Base-by-base conservation (phyloP, 108 stramenopile species). In the Chaetoceros tenuissimus region DNA sequence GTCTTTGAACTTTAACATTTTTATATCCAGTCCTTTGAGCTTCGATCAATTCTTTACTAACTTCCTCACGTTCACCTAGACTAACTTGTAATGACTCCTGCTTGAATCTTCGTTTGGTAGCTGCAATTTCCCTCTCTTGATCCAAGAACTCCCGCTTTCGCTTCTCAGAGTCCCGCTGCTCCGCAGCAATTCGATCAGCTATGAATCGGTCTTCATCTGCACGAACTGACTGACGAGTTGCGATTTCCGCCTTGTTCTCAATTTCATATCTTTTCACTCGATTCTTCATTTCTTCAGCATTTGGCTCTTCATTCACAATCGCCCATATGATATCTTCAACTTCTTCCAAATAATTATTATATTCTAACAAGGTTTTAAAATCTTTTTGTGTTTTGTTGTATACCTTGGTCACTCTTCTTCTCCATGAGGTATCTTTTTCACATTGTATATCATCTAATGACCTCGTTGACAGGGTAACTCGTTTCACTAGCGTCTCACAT, bases 311-410 rank as follows among this genome's bases (percentile, higher is more conserved):
- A 60, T 92, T 87, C 46, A 92, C 89, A 65, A 92, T 92, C 27
- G 72, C 68, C 53, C 73, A 92, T 26, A 92, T 85, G 46, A 85
- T 85, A 62, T 85, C 84, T 47, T 92, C 89, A 21, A 87, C 86
- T 72, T 87, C 84, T 74, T 92, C 89, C 40, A 92, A 69, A 63
- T 92, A 92, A 69, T 92, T 83, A 64, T 92, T 92, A 76, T 84
- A 92, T 70, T 92, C 85, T 24, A 85, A 53, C 3, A 92, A 67
- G 3, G 69, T 69, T 18, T 78, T 53, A 59, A 92, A 92, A 63
- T 92, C 89, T 27, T 62, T 70, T 55, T 92, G 76, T 0, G 74
- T 69, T 60, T 87, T 92, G 68, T 92, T 92, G 59, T 83, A 92
- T 8, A 85, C 74, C 62, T 85, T 85, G 45, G 80, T 68, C 23